Evolutionary conservation across 768 basidiomycete genomes (phyloP).

Genomic region (Calvatia gigantea): DNA sequence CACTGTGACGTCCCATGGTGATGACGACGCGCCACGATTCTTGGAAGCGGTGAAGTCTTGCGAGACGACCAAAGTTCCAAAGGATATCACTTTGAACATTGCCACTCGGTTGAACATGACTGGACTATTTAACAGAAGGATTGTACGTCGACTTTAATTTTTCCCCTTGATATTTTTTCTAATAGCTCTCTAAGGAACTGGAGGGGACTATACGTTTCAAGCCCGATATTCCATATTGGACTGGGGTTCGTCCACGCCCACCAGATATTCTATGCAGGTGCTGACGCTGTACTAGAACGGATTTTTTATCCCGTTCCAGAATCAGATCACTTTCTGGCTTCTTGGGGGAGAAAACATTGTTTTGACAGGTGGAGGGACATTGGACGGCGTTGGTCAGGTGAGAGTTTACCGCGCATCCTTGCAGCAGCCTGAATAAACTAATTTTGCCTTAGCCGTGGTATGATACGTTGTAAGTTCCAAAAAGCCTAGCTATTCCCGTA

Average conservation of each 20-base stretch:
- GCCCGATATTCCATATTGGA: slow-evolving; percentile 52
- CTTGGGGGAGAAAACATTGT: slow-evolving; percentile 46
- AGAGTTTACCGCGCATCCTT: slow-evolving; percentile 10
- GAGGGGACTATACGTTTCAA: slow-evolving; percentile 50
- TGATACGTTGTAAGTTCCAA: slow-evolving; percentile 39
- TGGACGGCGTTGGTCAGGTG: slow-evolving; percentile 65
- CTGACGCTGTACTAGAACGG: slow-evolving; percentile 34
- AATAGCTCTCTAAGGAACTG: slow-evolving; percentile 31
- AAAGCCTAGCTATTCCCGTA: background rate
- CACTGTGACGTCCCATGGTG: slow-evolving; percentile 39
- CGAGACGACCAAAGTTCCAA: slow-evolving; percentile 39
- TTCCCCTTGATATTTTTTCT: background rate
- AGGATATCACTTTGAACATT: slow-evolving; percentile 46
- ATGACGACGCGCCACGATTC: slow-evolving; percentile 50
- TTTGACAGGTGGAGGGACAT: slow-evolving; percentile 57
- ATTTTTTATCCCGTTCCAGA: slow-evolving; percentile 52
- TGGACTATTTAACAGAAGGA: slow-evolving; percentile 42
- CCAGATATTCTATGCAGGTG: background rate
- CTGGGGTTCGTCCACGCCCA: slow-evolving; percentile 30
- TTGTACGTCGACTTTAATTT: slow-evolving; percentile 28
- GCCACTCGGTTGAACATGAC: slow-evolving; percentile 52
- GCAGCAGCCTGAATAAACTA: background rate
- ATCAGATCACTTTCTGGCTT: slow-evolving; percentile 52
- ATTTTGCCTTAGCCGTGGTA: slow-evolving; percentile 42
- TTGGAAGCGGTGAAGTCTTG: slow-evolving; percentile 39